Conservation (phyloP, 2,329 filamentous ascomycete species). For the Stachybotrys elegans region DNA sequence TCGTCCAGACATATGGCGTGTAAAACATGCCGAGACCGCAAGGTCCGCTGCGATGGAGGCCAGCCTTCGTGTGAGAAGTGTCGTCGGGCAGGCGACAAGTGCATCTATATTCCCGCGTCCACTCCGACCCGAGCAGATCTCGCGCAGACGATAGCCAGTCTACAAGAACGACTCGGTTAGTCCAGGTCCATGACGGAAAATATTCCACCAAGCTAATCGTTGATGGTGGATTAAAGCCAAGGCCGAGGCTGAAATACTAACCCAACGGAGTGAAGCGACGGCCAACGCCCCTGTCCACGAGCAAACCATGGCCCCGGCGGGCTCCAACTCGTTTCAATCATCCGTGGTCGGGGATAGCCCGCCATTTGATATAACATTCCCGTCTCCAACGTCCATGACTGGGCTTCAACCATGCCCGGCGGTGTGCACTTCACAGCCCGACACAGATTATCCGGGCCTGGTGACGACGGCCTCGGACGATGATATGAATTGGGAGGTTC, state of each 20-base stretch:
- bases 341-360: background rate
- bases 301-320: background rate
- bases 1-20: background rate
- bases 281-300: background rate
- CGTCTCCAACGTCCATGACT: background rate
- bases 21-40: conserved; percentile 5
- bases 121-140: conserved; percentile 3
- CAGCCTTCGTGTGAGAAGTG: conserved; percentile 6
- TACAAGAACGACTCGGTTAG: conserved; percentile 1
- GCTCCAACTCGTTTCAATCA: background rate
- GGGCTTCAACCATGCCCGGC: background rate
- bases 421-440: background rate
- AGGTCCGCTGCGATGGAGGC: conserved; percentile 5
- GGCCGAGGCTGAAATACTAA: background rate
- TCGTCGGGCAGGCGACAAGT: conserved; percentile 3
- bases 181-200: background rate
- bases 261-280: background rate
- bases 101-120: conserved; percentile 3
- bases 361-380: background rate
- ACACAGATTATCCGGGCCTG: background rate
- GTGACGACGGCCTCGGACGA: background rate
- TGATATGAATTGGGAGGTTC: background rate
- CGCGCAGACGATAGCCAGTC: conserved; percentile 2
- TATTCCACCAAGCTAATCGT: background rate
- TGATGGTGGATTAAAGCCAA: background rate